A percentile compares a stretch with the other conserved stretches of the same genome.
phyloP scores from a whole-genome alignment of 1,284 basidiomycete species.

The Pholiota adiposa region DNA sequence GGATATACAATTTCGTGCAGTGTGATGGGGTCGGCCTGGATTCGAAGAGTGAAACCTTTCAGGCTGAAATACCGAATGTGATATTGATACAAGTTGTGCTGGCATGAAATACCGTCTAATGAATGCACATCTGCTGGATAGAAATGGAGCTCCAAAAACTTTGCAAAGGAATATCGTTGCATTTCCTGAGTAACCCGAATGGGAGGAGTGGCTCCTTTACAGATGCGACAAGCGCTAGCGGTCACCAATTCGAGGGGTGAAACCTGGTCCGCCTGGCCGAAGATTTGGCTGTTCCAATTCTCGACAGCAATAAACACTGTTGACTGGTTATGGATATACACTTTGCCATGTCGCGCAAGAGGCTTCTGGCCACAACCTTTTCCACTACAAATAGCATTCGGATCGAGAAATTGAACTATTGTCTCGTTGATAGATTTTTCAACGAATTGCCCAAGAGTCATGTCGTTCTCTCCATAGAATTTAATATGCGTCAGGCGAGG shows the following conservation, averaged over 20 bases:
- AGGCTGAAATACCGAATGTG: constrained; percentile 93
- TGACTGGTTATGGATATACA: constrained; percentile 89
- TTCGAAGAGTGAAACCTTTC: constrained; percentile 85
- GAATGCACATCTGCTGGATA: constrained; percentile 86
- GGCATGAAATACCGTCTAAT: constrained; percentile 84
- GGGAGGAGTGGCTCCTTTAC: constrained; percentile 83
- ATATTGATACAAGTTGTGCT: constrained; percentile 94
- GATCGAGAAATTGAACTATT: constrained; percentile 68
- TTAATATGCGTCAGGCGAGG: constrained; percentile 75
- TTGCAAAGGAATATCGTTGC: constrained; percentile 92
- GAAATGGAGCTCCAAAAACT: constrained; percentile 92
- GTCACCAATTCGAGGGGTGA: constrained; percentile 83
- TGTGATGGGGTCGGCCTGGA: constrained; percentile 85
- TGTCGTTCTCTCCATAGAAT: constrained; percentile 94
- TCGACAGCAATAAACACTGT: constrained; percentile 86
- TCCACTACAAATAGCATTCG: constrained; percentile 77
- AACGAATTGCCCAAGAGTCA: constrained; percentile 91
- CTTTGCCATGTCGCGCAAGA: constrained; percentile 83
- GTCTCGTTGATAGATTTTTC: constrained; percentile 80
- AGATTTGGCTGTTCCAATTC: constrained; percentile 82
- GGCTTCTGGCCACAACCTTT: constrained; percentile 87
- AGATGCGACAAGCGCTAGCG: constrained; percentile 90
- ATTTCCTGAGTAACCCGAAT: constrained; percentile 92
- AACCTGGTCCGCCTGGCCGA: constrained; percentile 53
- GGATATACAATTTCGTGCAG: constrained; percentile 91